Base-by-base conservation (phyloP, 345 rosid species). In the Populus nigra region DNA sequence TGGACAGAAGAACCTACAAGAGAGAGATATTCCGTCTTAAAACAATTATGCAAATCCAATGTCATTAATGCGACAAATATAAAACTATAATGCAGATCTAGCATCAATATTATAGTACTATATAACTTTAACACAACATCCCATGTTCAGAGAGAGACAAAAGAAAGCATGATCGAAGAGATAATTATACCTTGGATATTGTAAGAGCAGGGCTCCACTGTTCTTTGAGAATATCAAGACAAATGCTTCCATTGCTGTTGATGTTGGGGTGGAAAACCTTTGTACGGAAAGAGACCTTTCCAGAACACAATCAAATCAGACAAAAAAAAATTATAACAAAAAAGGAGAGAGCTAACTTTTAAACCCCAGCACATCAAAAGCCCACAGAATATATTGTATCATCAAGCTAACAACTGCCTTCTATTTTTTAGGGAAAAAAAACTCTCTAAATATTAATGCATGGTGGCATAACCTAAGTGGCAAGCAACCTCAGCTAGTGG, bases 191-290 rank as follows among this genome's bases (percentile, higher is more conserved):
- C 80, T 77, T 77, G 55, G 80, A 77, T 49, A 77, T 72, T 0
- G 80, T 71, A 49, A 77, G 80, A 31, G 80, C 80, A 63, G 76
- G 80, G 53, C 76, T 71, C 80, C 80, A 77, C 23, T 71, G 76
- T 43, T 71, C 76, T 63, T 77, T 77, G 63, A 77, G 69, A 47
- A 77, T 77, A 41, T 77, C 80, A 36, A 77, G 80, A 63, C 76
- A 77, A 66, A 77, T 77, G 76, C 80, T 77, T 71, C 80, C 80
- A 71, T 72, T 77, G 76, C 80, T 77, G 53, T 77, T 77, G 76
- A 77, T 77, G 38, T 77, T 71, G 4, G 80, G 80, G 31, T 77
- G 80, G 71, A 77, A 77, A 63, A 77, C 80, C 75, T 77, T 71
- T 2, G 80, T 71, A 2, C 80, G 80, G 71, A 77, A 77, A 65